phyloP scores from a whole-genome alignment of 805 yeast genomes.

The Ogataea salicorniae region DNA sequence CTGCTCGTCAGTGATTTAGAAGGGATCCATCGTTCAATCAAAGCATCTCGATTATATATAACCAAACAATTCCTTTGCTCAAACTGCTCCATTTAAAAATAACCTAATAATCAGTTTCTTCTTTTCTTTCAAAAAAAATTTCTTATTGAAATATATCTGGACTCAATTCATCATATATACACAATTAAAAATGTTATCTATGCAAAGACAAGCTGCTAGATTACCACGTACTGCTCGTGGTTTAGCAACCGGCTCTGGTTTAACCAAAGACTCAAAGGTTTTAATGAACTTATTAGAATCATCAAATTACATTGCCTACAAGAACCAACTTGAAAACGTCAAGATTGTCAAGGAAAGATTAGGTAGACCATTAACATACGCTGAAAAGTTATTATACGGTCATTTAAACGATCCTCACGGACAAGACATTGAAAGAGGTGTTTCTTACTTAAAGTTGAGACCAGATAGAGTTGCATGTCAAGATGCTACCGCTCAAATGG shows the following conservation, averaged over 20 bases:
- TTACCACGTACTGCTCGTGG: conserved; percentile 35
- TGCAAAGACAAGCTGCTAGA: conserved; percentile 25
- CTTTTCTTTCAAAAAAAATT: too few relatives aligned
- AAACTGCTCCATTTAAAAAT: too few relatives aligned
- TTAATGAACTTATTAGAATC: conserved; percentile 58
- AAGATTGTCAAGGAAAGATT: conserved; percentile 71
- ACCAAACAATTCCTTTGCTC: too few relatives aligned
- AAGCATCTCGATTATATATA: too few relatives aligned
- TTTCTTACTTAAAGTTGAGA: conserved; percentile 82
- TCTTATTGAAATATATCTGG: not conserved
- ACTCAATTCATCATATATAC: not conserved
- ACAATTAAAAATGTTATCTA: conserved; percentile 24
- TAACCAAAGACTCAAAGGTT: conserved; percentile 52
- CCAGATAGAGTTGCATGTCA: conserved; percentile 99
- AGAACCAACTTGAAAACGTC: conserved; percentile 83
- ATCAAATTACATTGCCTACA: conserved; percentile 85
- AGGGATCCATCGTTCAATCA: too few relatives aligned
- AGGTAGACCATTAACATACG: conserved; percentile 79
- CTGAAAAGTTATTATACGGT: conserved; percentile 91
- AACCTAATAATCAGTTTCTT: too few relatives aligned
- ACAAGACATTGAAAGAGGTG: conserved; percentile 68
- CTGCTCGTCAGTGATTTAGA: too few relatives aligned
- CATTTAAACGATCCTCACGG: conserved; percentile 89
- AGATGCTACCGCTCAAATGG: conserved; percentile 99
- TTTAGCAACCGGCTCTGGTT: conserved; percentile 45